Evolutionary conservation across 2,329 filamentous ascomycete species (phyloP).

Genomic region (Fusarium sp.): DNA sequence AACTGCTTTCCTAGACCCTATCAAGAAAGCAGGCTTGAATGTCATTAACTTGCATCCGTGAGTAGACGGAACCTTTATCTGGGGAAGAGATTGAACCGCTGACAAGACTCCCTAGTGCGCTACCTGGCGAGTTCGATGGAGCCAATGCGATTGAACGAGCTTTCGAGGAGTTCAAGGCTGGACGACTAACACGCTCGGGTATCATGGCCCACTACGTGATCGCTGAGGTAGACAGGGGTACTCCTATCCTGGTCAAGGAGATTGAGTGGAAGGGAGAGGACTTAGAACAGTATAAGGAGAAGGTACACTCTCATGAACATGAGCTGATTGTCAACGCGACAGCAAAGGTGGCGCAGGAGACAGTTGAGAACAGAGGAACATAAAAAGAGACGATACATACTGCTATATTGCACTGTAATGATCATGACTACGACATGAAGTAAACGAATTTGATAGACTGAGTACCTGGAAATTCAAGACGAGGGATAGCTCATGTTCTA

Average conservation of each 20-base stretch:
- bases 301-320: slow-evolving; percentile 83
- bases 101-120: slow-evolving; percentile 51
- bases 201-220: slow-evolving; percentile 93
- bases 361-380: slow-evolving; percentile 41
- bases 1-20: slow-evolving; percentile 73
- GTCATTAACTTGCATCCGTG: slow-evolving; percentile 87
- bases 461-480: neutral
- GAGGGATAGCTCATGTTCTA: neutral
- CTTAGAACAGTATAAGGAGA: slow-evolving; percentile 73
- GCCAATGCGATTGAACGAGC: slow-evolving; percentile 82
- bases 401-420: neutral
- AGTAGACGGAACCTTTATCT: slow-evolving; percentile 66
- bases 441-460: neutral
- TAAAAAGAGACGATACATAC: neutral
- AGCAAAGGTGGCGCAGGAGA: slow-evolving; percentile 56
- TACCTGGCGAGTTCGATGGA: slow-evolving; percentile 77
- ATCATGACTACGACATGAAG: neutral
- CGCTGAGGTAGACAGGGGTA: slow-evolving; percentile 81
- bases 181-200: slow-evolving; percentile 77
- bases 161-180: slow-evolving; percentile 74
- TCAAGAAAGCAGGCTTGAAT: slow-evolving; percentile 69
- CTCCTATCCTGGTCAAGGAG: slow-evolving; percentile 76
- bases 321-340: slow-evolving; percentile 82
- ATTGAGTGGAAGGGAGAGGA: slow-evolving; percentile 74
- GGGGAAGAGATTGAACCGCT: neutral